Percentiles rank a stretch among this genome's conserved stretches.
Conservation (phyloP, 441 rosid species). For the Biscutella laevigata region DNA sequence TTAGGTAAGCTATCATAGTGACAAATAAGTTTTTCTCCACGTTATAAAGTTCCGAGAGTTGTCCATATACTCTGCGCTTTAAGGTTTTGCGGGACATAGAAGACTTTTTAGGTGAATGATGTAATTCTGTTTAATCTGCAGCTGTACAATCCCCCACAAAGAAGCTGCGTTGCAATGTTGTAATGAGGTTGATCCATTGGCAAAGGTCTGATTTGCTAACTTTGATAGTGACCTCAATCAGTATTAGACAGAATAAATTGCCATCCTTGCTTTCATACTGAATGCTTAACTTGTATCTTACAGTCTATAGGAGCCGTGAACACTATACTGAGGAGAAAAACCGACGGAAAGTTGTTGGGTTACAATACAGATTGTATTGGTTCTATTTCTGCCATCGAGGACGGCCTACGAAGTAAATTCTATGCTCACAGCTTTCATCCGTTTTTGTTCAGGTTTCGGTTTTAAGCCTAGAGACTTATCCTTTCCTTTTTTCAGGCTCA, state of each 20-base stretch:
- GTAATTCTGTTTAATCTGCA: conserved; percentile 28
- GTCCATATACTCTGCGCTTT: not conserved
- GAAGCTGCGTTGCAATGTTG: conserved; percentile 77
- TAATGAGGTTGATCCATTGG: conserved; percentile 82
- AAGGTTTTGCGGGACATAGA: not conserved
- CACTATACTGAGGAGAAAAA: conserved; percentile 53
- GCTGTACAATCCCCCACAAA: conserved; percentile 89
- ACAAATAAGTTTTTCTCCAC: not conserved
- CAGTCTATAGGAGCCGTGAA: conserved; percentile 87
- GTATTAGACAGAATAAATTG: not conserved
- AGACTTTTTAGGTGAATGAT: conserved; percentile 17
- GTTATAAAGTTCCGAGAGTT: not conserved
- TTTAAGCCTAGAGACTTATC: not conserved
- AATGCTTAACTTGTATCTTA: conserved; percentile 13
- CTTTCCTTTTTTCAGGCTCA: conserved; percentile 27
- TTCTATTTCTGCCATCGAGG: conserved; percentile 73
- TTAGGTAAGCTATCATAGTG: conserved; percentile 39
- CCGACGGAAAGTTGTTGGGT: conserved; percentile 55
- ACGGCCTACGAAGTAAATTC: conserved; percentile 49
- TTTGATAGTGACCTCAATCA: not conserved
- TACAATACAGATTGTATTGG: conserved; percentile 64
- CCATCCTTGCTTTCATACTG: not conserved
- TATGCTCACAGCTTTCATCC: conserved; percentile 4
- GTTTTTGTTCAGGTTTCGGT: conserved; percentile 11
- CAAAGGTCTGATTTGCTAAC: conserved; percentile 50